phyloP scores from a whole-genome alignment of 805 yeast genomes.

The Pichia californica region DNA sequence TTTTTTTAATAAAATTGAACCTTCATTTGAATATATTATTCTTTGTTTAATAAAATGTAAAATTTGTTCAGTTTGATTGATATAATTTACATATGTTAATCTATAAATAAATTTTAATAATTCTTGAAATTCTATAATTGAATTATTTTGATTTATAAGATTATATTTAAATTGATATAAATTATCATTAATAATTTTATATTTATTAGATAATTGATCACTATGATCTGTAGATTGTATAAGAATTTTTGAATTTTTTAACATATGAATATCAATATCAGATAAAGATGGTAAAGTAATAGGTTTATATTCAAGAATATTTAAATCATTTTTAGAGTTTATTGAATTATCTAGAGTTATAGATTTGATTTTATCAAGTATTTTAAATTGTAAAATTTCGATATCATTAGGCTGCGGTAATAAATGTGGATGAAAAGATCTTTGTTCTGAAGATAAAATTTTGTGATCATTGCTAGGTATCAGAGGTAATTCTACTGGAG shows the following conservation, averaged over 20 bases:
- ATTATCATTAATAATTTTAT: constrained; percentile 1
- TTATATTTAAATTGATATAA: constrained; percentile 1
- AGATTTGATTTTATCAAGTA: not conserved
- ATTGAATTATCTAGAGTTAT: not conserved
- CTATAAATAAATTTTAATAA: constrained; percentile 2
- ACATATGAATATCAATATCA: not conserved
- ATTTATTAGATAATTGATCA: not conserved
- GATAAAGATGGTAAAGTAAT: not conserved
- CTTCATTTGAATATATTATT: constrained; percentile 5
- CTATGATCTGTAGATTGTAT: not conserved
- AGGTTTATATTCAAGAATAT: not conserved
- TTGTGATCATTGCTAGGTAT: too few species aligned
- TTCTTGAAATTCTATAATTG: constrained; percentile 3
- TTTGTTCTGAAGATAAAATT: too few species aligned
- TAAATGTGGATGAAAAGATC: not conserved
- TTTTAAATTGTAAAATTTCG: not conserved
- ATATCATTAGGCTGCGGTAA: not conserved
- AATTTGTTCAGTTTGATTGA: constrained; percentile 8
- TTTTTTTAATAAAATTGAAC: not conserved
- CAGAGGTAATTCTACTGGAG: too few species aligned
- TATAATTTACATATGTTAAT: constrained; percentile 4
- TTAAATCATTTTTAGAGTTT: not conserved
- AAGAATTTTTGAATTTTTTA: not conserved
- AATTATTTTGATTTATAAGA: constrained; percentile 4
- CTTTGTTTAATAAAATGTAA: constrained; percentile 8